Evolutionary conservation across 1,139 yeast genomes (phyloP).

Genomic region (Saccharomyces pastorianus): DNA sequence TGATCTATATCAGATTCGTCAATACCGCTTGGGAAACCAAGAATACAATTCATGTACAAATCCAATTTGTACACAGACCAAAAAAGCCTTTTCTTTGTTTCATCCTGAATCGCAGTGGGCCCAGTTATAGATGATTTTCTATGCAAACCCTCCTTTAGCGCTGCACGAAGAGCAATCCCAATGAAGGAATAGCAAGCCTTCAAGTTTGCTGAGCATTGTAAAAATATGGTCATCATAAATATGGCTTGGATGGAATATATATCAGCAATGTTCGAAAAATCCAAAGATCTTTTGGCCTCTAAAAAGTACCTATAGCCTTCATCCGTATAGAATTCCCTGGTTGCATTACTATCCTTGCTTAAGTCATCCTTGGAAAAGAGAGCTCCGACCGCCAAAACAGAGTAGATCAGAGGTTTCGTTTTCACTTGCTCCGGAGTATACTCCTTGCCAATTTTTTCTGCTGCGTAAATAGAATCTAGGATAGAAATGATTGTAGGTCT

Average conservation of each 20-base stretch:
- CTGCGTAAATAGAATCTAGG: slow-evolving; percentile 49
- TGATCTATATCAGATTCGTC: slow-evolving; percentile 76
- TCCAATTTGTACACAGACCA: slow-evolving; percentile 90
- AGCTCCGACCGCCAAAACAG: slow-evolving; percentile 66
- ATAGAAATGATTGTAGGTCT: slow-evolving; percentile 65
- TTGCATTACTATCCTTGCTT: slow-evolving; percentile 38
- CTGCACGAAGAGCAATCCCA: slow-evolving; percentile 79
- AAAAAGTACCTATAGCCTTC: slow-evolving; percentile 79
- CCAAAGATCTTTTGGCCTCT: slow-evolving; percentile 72
- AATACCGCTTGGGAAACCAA: slow-evolving; percentile 62
- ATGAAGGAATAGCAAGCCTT: slow-evolving; percentile 84
- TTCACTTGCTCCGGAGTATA: slow-evolving; percentile 69
- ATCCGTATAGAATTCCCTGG: slow-evolving; percentile 45
- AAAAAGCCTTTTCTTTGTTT: slow-evolving; percentile 73
- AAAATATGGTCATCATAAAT: slow-evolving; percentile 57
- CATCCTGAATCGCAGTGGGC: slow-evolving; percentile 57
- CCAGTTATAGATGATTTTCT: slow-evolving; percentile 42
- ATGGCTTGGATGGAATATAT: slow-evolving; percentile 68
- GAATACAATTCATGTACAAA: slow-evolving; percentile 74
- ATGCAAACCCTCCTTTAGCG: slow-evolving; percentile 76
- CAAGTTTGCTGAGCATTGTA: slow-evolving; percentile 81
- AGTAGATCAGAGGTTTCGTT: slow-evolving; percentile 69
- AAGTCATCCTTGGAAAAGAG: slow-evolving; percentile 44
- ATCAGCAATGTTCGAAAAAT: slow-evolving; percentile 55
- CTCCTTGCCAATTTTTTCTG: slow-evolving; percentile 48